phyloP scores from a whole-genome alignment of 2,329 filamentous ascomycete species.

The Raffaelea ambrosiae region DNA sequence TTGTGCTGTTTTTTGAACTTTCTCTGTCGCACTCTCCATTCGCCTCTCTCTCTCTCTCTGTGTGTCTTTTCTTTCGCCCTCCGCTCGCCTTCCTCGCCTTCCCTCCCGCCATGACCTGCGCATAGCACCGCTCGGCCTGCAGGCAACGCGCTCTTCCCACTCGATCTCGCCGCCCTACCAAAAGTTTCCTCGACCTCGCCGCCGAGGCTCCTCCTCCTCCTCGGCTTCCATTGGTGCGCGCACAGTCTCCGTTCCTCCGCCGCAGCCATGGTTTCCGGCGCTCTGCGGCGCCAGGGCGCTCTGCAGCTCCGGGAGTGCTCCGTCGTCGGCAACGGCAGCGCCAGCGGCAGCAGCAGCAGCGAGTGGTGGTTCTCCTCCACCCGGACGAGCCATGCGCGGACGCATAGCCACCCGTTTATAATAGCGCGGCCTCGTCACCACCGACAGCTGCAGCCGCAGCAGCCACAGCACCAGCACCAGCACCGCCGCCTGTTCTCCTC shows the following conservation, averaged over 20 bases:
- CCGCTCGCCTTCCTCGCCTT: too few species aligned
- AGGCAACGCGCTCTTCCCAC: too few species aligned
- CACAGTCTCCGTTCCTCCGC: neutral
- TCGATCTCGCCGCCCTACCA: too few species aligned
- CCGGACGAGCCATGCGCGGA: neutral
- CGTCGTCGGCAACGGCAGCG: conserved; percentile 1
- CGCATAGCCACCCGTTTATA: neutral
- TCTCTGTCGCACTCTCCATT: too few species aligned
- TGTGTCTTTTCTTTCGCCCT: neutral
- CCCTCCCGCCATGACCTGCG: too few species aligned
- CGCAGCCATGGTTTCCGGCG: conserved; percentile 11
- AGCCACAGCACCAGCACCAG: neutral
- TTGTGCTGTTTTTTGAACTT: too few species aligned
- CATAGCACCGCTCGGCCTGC: too few species aligned
- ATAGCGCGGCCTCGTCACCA: neutral
- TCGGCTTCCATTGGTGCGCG: too few species aligned
- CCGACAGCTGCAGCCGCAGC: neutral
- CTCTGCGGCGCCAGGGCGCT: conserved; percentile 11
- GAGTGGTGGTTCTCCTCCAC: neutral
- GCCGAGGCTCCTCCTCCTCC: too few species aligned
- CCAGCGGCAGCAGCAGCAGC: neutral
- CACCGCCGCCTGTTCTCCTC: neutral
- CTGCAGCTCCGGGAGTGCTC: conserved; percentile 11
- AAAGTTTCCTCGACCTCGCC: too few species aligned
- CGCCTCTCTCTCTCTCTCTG: too few species aligned